Base-by-base conservation (phyloP, 495 filamentous ascomycete species). In the Tuber melanosporum region DNA sequence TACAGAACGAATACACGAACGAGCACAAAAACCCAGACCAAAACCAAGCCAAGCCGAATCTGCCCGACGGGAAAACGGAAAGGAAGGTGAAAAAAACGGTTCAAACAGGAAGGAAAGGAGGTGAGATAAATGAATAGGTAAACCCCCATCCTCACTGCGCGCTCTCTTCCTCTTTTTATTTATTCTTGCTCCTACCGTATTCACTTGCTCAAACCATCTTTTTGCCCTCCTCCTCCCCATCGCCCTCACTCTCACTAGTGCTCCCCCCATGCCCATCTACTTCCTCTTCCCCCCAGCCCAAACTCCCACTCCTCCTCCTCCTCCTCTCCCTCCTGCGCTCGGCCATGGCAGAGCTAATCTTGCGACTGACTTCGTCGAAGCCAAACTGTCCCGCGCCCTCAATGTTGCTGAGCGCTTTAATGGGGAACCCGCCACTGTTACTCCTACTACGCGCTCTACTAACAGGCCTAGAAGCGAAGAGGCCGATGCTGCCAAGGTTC, bases 341-440 rank as follows among this genome's bases (percentile, higher is more conserved):
- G 77, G 88, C 87, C 94, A 99, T 97, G 26, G 92, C 93, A 75
- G 89, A 91, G n/a, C 92, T 87, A 76, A 99, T 95, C 85, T 91
- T 94, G 82, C 88, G 89, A 80, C 91, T 94, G 1, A 97, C 94
- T 84, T 94, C 91, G 66, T 94, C 91, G 66, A 97, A 89, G 3
- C 90, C 88, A 69, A 90, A 92, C 71, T 92, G 75, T 2, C 75
- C 80, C 12, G 78, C 74, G 3, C 81, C 82, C 75, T 91, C 90
- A 42, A 97, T 83, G 14, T 89, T 87, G 77, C 92, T 97, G 75
- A 97, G 91, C 2, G 87, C 88, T 78, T 90, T 90, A 26, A 97
- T 84, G 7, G 89, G 87, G 79, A 94, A 91, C 0, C 89, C 90
- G 5, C 85, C 87, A 78, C 90, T 95, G 81, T 92, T 92, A 81